Conservation (phyloP, 2,329 filamentous ascomycete genomes). For the Trichoderma breve region DNA sequence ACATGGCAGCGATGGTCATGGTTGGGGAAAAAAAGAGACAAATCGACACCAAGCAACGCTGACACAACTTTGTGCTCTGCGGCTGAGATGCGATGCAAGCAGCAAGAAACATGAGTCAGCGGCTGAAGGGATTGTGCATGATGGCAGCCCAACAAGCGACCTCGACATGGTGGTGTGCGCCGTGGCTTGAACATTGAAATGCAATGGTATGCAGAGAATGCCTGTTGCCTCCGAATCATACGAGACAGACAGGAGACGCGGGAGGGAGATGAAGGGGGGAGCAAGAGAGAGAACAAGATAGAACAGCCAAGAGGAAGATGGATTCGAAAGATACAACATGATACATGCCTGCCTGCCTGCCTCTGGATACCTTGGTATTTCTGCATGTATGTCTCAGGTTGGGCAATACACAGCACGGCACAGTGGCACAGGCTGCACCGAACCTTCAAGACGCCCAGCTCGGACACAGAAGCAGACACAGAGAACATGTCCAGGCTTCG, state of each 20-base stretch:
- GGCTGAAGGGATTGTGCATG: constrained; percentile 2
- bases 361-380: not conserved
- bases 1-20: not conserved
- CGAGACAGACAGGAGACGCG: not conserved
- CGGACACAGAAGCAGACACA: not conserved
- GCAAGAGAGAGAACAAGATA: not conserved
- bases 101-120: constrained; percentile 3
- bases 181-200: constrained; percentile 4
- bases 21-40: not conserved
- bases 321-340: not conserved
- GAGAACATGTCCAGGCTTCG: not conserved
- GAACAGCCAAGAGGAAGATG: not conserved
- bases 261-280: not conserved
- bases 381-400: constrained; percentile 17
- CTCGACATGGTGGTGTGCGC: not conserved
- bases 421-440: not conserved
- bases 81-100: not conserved
- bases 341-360: not conserved
- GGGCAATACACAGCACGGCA: not conserved
- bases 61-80: constrained; percentile 3
- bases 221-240: not conserved
- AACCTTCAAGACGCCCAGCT: not conserved
- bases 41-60: not conserved
- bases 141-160: not conserved
- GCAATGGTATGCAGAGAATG: not conserved